phyloP scores from a whole-genome alignment of 345 rosid species.

The Eucalyptus camaldulensis region DNA sequence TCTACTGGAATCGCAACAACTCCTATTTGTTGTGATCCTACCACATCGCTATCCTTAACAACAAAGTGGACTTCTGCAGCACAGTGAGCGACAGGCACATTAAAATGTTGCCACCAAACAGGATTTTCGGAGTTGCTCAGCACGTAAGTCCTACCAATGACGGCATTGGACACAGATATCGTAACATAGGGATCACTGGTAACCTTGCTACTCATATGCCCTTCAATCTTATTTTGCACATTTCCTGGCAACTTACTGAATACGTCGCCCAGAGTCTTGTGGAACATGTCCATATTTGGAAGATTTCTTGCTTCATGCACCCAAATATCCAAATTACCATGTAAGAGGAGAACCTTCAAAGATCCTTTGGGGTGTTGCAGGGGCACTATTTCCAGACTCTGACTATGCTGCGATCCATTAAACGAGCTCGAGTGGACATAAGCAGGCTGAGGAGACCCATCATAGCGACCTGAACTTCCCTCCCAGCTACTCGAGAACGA shows the following conservation, averaged over 20 bases:
- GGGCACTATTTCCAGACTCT: constrained; percentile 45
- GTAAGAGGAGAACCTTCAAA: constrained; percentile 64
- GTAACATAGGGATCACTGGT: constrained; percentile 96
- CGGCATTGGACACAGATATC: constrained; percentile 46
- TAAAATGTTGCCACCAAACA: constrained; percentile 78
- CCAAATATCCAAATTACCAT: constrained; percentile 87
- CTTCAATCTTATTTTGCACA: constrained; percentile 36
- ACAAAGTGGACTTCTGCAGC: constrained; percentile 81
- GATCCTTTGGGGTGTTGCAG: constrained; percentile 39
- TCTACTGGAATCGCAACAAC: constrained; percentile 74
- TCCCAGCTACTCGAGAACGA: constrained; percentile 40
- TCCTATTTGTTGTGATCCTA: constrained; percentile 83
- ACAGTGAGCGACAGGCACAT: constrained; percentile 78
- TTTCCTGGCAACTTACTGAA: constrained; percentile 34
- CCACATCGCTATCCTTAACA: constrained; percentile 83
- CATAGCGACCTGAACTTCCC: constrained; percentile 23
- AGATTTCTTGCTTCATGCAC: constrained; percentile 60
- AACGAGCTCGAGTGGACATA: constrained; percentile 18
- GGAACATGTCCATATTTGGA: constrained; percentile 93
- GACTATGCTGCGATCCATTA: constrained; percentile 20
- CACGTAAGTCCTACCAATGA: constrained; percentile 80
- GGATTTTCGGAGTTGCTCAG: constrained; percentile 79
- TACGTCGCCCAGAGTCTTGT: constrained; percentile 67
- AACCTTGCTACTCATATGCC: constrained; percentile 30
- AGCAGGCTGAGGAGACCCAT: constrained; percentile 13